Percentiles rank a stretch among this genome's conserved stretches.
These are phyloP conservation scores for Lupinus albus DNA, from an alignment of 306 rosid genomes.

Conservation along the genomic window DNA sequence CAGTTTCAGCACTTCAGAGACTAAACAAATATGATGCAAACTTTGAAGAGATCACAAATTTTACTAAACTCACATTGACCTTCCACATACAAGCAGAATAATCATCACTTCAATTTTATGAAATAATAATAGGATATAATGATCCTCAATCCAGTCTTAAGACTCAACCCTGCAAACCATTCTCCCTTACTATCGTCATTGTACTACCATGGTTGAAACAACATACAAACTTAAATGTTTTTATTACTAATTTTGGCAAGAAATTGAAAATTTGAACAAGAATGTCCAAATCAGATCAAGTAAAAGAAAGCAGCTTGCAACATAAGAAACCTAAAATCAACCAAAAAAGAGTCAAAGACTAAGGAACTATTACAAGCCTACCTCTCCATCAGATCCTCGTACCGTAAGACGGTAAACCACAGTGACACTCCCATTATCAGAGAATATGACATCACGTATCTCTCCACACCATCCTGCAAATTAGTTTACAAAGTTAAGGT, in stretches of 20 bases:
- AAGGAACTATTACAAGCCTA: slow-evolving; percentile 34
- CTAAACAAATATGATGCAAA: no score
- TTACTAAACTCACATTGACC: no score
- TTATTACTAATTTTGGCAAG: background rate
- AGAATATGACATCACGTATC: slow-evolving; percentile 90
- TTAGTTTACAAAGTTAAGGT: slow-evolving; percentile 2
- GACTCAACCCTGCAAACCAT: background rate
- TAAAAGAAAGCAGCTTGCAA: background rate
- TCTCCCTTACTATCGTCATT: slow-evolving; percentile 9
- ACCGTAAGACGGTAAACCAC: slow-evolving; percentile 92
- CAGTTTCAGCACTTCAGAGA: background rate
- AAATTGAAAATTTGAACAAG: background rate
- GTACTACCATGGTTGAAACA: slow-evolving; percentile 3
- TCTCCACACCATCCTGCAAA: slow-evolving; percentile 98
- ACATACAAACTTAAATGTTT: background rate
- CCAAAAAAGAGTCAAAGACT: slow-evolving; percentile 4
- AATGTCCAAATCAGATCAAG: slow-evolving; percentile 12
- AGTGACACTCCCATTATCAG: slow-evolving; percentile 88
- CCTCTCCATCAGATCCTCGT: slow-evolving; percentile 99
- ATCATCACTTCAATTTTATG: background rate
- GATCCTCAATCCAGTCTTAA: background rate
- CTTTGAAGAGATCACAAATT: no score
- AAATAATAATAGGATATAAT: background rate
- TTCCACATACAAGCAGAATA: no score
- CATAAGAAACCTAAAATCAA: slow-evolving; percentile 12